Evolutionary conservation across 495 filamentous ascomycete genomes (phyloP), one percentile per base, ranked within the genome.

Genomic region (Penicillium cataractarum): DNA sequence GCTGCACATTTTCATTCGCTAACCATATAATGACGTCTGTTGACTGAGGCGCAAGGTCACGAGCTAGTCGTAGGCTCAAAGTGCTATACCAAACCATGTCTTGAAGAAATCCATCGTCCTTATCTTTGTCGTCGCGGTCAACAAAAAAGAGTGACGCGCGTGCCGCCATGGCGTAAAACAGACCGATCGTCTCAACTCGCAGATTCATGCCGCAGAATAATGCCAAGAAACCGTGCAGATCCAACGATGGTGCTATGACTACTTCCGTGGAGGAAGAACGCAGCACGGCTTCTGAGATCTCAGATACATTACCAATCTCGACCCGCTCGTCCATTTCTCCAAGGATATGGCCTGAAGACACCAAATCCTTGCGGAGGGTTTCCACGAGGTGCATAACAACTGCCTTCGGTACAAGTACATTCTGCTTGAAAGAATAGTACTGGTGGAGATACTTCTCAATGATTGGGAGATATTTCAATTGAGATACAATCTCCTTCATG

Each of bases 111-210:
- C 4, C 19, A 12, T 26, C 60, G 24, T 61, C 57, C 5, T 54
- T 46, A n/a, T 58, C 49, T 4, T 60, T 39, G 12, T 56, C 46
- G 12, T 56, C 60, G 12, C 42, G n/a, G 31, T 51, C 42, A 46
- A 40, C 31, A n/a, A 33, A 63, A 37, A 50, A 58, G 13, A 58
- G 22, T 26, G 63, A 58, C 8, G 66, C 56, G 27, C 67, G 67
- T 0, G 67, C 64, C 32, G 63, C 61, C 22, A 69, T 50, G 8
- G 67, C 62, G 46, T 59, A 69, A 9, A 64, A 39, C 19, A 69
- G 60, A 42, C 67, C 67, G 12, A 69, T 9, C 9, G 67, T 64
- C 58, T 66, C 67, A 13, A 69, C 60, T n/a, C 64, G 67, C 15
- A 69, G 49, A 50, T 66, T 61, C 4, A 19, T 5, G 12, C 64